Evolutionary conservation across 176 grass and related monocot species (phyloP), one percentile per base, ranked within the genome.

Genomic region (Oryza meyeriana): DNA sequence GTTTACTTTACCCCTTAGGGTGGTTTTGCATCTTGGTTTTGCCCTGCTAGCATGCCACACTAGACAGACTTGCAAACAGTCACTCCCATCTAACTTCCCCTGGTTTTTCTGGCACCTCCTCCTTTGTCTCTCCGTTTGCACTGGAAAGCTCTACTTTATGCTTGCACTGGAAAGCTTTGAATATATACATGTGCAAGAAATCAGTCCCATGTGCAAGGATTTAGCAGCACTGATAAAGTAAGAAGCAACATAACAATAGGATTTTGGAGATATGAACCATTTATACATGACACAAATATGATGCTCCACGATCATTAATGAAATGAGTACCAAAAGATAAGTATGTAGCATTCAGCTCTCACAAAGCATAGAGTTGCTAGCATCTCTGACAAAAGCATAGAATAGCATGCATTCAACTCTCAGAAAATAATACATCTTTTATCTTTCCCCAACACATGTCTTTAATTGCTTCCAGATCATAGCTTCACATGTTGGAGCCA

Each of bases 91-190:
- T 1, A 2, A 33, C 3, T 33, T 33, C 32, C 4, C 32, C 32
- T 33, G 32, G 3, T 4, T 36, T 4, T 4, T 36, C 3, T 4
- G 35, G 35, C 3, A 4, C 0, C 6, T 36, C 6, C 3, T 36
- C 35, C 3, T 36, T 10, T 57, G 7, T 57, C 18, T 7, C 18
- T 22, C 12, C 7, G n/a, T 57, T 57, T 22, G 20, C 22, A 7
- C 6, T 57, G 4, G 7, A 4, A 22, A 57, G 4, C 5, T 57
- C 1, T 8, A n/a, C 20, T 36, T 36, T 36, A 36, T 36, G 6
- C 0, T 36, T 4, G 3, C 6, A 4, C 3, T 4, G 6, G 3
- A 0, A 4, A 4, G 0, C 0, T 36, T 36, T 2, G 6, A 36
- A 7, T 7, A 4, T 4, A 33, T 36, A 36, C 5, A 36, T 4